phyloP scores from a whole-genome alignment of 2,329 filamentous ascomycete genomes.

The Colletotrichum costaricense region DNA sequence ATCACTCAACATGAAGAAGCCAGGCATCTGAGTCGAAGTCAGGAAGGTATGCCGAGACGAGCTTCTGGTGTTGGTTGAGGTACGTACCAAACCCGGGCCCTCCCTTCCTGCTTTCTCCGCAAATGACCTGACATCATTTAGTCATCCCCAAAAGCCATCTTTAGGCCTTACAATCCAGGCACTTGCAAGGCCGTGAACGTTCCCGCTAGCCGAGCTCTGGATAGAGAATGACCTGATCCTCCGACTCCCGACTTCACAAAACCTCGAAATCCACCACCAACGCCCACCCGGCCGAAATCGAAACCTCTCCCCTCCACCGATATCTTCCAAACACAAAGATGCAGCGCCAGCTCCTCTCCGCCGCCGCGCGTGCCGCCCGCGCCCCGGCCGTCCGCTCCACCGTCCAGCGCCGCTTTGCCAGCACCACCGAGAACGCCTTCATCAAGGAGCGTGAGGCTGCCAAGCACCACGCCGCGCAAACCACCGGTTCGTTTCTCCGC shows the following conservation, averaged over 20 bases:
- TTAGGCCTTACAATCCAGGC: slow-evolving; percentile 23
- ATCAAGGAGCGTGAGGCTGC: slow-evolving; percentile 90
- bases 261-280: slow-evolving; percentile 8
- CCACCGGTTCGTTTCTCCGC: slow-evolving; percentile 76
- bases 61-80: neutral
- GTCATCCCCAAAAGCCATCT: slow-evolving; percentile 23
- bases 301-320: slow-evolving; percentile 30
- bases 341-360: slow-evolving; percentile 72
- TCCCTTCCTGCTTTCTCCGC: slow-evolving; percentile 26
- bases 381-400: slow-evolving; percentile 62
- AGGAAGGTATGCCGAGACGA: neutral
- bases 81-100: neutral
- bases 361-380: slow-evolving; percentile 71
- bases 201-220: slow-evolving; percentile 36
- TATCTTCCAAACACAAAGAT: slow-evolving; percentile 56
- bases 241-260: slow-evolving; percentile 29
- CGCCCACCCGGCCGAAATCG: slow-evolving; percentile 21
- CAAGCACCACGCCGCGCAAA: slow-evolving; percentile 88
- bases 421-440: slow-evolving; percentile 88
- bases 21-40: neutral
- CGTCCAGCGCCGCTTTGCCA: slow-evolving; percentile 79
- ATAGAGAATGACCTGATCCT: slow-evolving; percentile 39
- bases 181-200: slow-evolving; percentile 19
- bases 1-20: neutral
- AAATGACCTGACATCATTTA: slow-evolving; percentile 34